phyloP scores from a whole-genome alignment of 2,329 filamentous ascomycete genomes.

The Emmonsiellopsis sp. region DNA sequence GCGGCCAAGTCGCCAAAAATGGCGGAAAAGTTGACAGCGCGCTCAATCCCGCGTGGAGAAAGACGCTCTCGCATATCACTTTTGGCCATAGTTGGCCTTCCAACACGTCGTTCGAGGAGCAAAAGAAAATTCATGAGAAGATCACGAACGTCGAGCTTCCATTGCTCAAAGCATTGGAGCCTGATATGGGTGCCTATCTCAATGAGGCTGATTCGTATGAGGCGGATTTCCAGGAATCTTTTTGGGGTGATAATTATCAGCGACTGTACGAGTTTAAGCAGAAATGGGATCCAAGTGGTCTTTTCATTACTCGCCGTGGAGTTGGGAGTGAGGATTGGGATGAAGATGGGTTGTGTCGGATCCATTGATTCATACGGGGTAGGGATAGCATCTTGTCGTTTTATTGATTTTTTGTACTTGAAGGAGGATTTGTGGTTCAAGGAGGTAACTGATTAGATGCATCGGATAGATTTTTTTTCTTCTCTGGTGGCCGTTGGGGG shows the following conservation, averaged over 20 bases:
- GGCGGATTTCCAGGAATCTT: constrained; percentile 30
- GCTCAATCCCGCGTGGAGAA: constrained; percentile 4
- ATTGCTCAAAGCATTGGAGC: constrained; percentile 27
- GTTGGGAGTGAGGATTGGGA: constrained; percentile 42
- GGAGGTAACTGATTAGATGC: no score
- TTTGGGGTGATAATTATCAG: constrained; percentile 34
- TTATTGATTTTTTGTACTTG: not conserved
- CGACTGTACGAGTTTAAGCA: constrained; percentile 28
- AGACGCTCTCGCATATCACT: not conserved
- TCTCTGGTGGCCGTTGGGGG: no score
- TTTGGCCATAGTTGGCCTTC: constrained; percentile 27
- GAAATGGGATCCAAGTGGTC: constrained; percentile 31
- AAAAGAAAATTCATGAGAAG: constrained; percentile 29
- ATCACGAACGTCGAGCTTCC: constrained; percentile 29
- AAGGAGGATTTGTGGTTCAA: not conserved
- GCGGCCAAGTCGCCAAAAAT: constrained; percentile 28
- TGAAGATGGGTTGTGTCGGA: constrained; percentile 5
- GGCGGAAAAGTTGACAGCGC: constrained; percentile 25
- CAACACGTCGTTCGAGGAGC: constrained; percentile 16
- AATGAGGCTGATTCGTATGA: constrained; percentile 31
- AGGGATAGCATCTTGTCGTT: not conserved
- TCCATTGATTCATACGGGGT: not conserved
- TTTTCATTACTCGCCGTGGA: constrained; percentile 41
- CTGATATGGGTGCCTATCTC: constrained; percentile 31
- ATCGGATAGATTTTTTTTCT: no score